Evolutionary conservation across 2,329 filamentous ascomycete genomes (phyloP).

Genomic region (Aspergillus melleus): DNA sequence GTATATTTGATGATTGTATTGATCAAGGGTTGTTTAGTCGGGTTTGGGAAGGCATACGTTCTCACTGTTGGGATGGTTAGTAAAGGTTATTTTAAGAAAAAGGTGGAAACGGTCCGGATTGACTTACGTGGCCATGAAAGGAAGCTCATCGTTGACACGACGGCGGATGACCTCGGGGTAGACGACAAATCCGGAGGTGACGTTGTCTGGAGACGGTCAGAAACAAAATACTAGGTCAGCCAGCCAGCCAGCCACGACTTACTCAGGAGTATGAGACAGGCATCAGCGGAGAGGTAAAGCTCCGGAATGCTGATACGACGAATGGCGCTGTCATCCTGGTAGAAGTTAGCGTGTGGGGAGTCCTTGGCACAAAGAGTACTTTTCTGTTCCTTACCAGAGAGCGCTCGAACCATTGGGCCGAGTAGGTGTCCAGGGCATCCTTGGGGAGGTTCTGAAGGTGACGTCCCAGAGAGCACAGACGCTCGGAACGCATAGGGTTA

Average conservation of each 20-base stretch:
- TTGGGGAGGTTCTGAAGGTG: constrained; percentile 55
- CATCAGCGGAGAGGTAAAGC: constrained; percentile 67
- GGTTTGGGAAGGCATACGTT: constrained; percentile 24
- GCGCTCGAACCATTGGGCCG: constrained; percentile 74
- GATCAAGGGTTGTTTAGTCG: background rate
- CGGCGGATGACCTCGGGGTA: constrained; percentile 72
- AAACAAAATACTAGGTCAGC: background rate
- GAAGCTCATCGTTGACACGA: constrained; percentile 72
- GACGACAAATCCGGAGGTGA: constrained; percentile 69
- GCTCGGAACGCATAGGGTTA: constrained; percentile 58
- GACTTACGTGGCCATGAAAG: constrained; percentile 75
- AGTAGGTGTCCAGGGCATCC: constrained; percentile 65
- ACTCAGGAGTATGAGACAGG: constrained; percentile 46
- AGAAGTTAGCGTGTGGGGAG: constrained; percentile 9
- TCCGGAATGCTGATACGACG: constrained; percentile 61
- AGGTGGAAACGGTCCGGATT: background rate
- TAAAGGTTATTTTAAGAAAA: background rate
- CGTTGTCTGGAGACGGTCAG: constrained; percentile 54
- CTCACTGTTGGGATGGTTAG: constrained; percentile 30
- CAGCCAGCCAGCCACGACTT: constrained; percentile 11
- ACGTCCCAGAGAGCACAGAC: constrained; percentile 60
- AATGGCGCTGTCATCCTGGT: constrained; percentile 68
- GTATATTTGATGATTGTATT: constrained; percentile 8
- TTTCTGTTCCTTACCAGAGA: constrained; percentile 51
- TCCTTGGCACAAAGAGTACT: too few species aligned